Evolutionary conservation across 352 stramenopile genomes (phyloP), one percentile per base, ranked within the genome.

Genomic region (Blastocystis sp.): DNA sequence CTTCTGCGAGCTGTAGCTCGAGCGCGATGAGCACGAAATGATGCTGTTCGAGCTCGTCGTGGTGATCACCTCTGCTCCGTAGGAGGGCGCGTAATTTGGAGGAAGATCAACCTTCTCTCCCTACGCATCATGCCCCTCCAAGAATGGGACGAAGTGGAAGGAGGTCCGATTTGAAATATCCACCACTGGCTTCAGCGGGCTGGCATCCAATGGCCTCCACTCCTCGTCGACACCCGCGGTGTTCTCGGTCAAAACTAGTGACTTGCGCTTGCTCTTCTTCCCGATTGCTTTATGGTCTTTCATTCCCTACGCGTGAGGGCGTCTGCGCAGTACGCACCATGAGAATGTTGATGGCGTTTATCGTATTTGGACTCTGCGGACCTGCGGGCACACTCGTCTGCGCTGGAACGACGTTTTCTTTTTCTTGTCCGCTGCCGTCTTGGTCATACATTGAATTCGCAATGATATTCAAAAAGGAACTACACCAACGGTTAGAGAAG

Each of bases 121-220:
- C 71, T 81, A 81, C 38, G 48, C 40, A 77, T 81, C 42, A 81
- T 24, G 28, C 38, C 45, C 21, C 4, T 38, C 1, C n/a, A 21
- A 38, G 10, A 81, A 4, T 3, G 4, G 7, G 64, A 81, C 71
- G 66, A 81, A 81, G 28, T n/a, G 43, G 66, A 81, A 81, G 38
- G 71, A 81, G 17, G 71, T 81, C 0, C 21, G 14, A 60, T 81
- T 63, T 65, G 45, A 48, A n/a, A 64, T 28, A 19, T 45, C 48
- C 10, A 64, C 54, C n/a, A 59, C 45, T 48, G 43, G 10, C 24
- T 81, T 64, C 17, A 81, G 71, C 38, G 38, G 71, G 42, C 71
- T 81, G 1, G 45, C 45, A 19, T 48, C 43, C 43, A 52, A 24
- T 45, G 71, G 71, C 11, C 17, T 45, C 71, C 45, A 64, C 10